A percentile compares a stretch with the other conserved stretches of the same genome.
phyloP scores from a whole-genome alignment of 1,284 basidiomycete species.

The Exobasidium rhododendri region DNA sequence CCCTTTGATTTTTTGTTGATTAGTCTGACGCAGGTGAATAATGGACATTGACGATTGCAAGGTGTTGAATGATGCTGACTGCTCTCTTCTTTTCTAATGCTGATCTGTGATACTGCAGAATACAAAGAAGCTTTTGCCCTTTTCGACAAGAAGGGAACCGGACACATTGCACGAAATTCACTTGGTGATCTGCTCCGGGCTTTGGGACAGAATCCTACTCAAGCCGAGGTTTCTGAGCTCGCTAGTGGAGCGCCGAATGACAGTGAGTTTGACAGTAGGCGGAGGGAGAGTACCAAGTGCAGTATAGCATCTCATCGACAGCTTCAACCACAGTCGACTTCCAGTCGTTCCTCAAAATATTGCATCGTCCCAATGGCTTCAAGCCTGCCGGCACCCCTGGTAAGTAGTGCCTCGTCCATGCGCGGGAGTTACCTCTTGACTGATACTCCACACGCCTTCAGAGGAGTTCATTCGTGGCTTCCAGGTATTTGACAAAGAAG shows the following conservation, averaged over 20 bases:
- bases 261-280: no score
- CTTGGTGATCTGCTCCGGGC: constrained; percentile 93
- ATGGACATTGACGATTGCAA: no score
- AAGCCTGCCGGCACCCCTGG: constrained; percentile 65
- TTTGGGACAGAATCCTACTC: constrained; percentile 95
- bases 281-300: no score
- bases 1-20: no score
- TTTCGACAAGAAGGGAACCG: constrained; percentile 94
- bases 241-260: constrained; percentile 71
- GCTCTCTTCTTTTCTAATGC: neutral
- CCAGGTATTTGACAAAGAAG: constrained; percentile 98
- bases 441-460: constrained; percentile 57
- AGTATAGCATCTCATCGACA: no score
- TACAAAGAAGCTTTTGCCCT: constrained; percentile 90
- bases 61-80: no score
- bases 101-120: constrained; percentile 26
- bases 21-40: neutral
- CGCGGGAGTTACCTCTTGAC: neutral
- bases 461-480: constrained; percentile 99
- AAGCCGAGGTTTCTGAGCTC: constrained; percentile 87
- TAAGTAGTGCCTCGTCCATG: no score
- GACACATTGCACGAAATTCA: constrained; percentile 78
- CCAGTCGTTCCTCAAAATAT: constrained; percentile 72
- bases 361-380: constrained; percentile 93
- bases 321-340: constrained; percentile 60